These are phyloP conservation scores for Daldinia sp. DNA, from an alignment of 2,329 filamentous ascomycete genomes.

Conservation along the genomic window DNA sequence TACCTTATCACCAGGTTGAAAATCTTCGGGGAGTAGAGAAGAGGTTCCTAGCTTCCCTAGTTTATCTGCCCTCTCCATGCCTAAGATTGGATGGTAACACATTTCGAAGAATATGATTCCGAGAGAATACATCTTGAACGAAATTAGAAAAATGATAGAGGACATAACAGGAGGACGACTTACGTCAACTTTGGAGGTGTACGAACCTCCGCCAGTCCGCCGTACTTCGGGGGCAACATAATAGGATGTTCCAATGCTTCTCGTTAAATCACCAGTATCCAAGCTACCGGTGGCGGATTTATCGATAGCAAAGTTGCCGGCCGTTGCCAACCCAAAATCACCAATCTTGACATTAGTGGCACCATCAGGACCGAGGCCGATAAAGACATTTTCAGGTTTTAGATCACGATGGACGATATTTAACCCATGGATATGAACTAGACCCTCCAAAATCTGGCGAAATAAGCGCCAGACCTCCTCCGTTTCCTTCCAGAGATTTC, in stretches of 20 bases:
- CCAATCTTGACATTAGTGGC: constrained; percentile 93
- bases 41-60: constrained; percentile 73
- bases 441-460: constrained; percentile 87
- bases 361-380: constrained; percentile 72
- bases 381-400: constrained; percentile 98
- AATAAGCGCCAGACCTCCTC: constrained; percentile 90
- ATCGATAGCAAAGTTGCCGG: constrained; percentile 76
- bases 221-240: constrained; percentile 94
- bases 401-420: constrained; percentile 96
- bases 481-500: constrained; percentile 75
- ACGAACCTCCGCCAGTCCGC: constrained; percentile 76
- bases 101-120: constrained; percentile 99
- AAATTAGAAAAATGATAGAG: constrained; percentile 8
- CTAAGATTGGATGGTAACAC: constrained; percentile 73
- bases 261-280: constrained; percentile 71
- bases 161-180: constrained; percentile 46
- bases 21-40: constrained; percentile 76
- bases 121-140: constrained; percentile 83
- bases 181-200: constrained; percentile 92
- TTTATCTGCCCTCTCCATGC: constrained; percentile 70
- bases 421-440: constrained; percentile 87
- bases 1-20: constrained; percentile 72
- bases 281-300: constrained; percentile 54
- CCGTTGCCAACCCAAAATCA: constrained; percentile 94
- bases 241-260: constrained; percentile 78